Evolutionary conservation across 306 rosid species (phyloP).

Genomic region (Amphicarpaea edgeworthii): DNA sequence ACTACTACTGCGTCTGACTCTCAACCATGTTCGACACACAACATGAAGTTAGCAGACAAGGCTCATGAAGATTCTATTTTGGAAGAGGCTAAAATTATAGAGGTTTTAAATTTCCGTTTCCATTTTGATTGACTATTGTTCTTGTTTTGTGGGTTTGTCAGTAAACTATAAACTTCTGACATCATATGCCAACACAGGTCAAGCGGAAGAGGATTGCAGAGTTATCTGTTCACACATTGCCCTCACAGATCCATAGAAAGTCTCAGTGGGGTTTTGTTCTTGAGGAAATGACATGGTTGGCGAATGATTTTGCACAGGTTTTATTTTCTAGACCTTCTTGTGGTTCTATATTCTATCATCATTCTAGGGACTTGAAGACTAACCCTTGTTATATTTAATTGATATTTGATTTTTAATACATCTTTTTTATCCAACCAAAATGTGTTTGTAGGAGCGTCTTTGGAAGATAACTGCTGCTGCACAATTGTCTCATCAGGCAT

Average conservation of each 20-base stretch:
- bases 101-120: conserved; percentile 62
- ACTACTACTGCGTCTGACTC: conserved; percentile 52
- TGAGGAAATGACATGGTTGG: conserved; percentile 99
- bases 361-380: conserved; percentile 1
- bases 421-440: conserved; percentile 29
- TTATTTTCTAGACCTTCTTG: conserved; percentile 47
- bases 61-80: conserved; percentile 91
- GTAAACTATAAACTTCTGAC: conserved; percentile 46
- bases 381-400: background rate
- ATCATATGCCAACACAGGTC: conserved; percentile 61
- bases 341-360: background rate
- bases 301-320: conserved; percentile 98
- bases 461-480: conserved; percentile 96
- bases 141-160: conserved; percentile 22
- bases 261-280: conserved; percentile 97
- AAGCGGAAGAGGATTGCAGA: conserved; percentile 94
- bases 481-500: conserved; percentile 73
- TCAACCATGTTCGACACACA: conserved; percentile 54
- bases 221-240: conserved; percentile 70
- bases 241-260: conserved; percentile 61
- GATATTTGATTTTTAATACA: conserved; percentile 23
- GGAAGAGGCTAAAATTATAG: conserved; percentile 85
- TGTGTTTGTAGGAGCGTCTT: conserved; percentile 80
- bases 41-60: conserved; percentile 64
- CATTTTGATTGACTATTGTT: conserved; percentile 32